Percentiles rank a stretch among this genome's conserved stretches.
These are phyloP conservation scores for Thyridium curvatum DNA, from an alignment of 2,329 filamentous ascomycete genomes.

Conservation along the genomic window DNA sequence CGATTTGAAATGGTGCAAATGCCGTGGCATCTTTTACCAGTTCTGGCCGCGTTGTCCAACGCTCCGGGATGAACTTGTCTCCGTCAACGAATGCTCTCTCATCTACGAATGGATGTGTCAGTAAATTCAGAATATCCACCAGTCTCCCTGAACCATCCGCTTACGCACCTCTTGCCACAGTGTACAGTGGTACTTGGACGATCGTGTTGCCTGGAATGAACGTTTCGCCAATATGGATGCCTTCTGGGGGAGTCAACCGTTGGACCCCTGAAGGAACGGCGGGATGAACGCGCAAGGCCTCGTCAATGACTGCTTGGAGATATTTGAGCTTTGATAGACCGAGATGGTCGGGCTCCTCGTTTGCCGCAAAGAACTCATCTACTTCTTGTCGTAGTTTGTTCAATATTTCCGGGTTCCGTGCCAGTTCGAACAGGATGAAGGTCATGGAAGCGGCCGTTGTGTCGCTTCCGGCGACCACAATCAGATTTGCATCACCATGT, in stretches of 20 bases:
- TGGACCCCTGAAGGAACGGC: conserved; percentile 20
- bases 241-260: conserved; percentile 28
- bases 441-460: conserved; percentile 8
- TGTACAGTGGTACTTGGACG: conserved; percentile 20
- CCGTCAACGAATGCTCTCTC: conserved; percentile 11
- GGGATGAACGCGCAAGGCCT: background rate
- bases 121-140: no score
- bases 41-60: conserved; percentile 22
- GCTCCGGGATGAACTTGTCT: conserved; percentile 23
- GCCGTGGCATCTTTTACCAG: conserved; percentile 14
- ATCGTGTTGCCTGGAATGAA: conserved; percentile 28
- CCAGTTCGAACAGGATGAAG: conserved; percentile 7
- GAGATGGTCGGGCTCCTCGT: background rate
- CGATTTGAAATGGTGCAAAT: conserved; percentile 18
- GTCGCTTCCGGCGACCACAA: conserved; percentile 7
- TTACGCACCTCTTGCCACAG: conserved; percentile 14
- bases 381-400: conserved; percentile 20
- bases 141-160: no score
- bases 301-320: background rate
- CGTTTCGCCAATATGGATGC: conserved; percentile 21
- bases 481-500: conserved; percentile 6
- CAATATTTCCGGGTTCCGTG: conserved; percentile 11
- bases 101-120: no score
- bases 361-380: conserved; percentile 7
- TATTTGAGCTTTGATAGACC: background rate